These are phyloP conservation scores for Leishmania tarentolae DNA, from an alignment of 208 protist species.

Conservation along the genomic window DNA sequence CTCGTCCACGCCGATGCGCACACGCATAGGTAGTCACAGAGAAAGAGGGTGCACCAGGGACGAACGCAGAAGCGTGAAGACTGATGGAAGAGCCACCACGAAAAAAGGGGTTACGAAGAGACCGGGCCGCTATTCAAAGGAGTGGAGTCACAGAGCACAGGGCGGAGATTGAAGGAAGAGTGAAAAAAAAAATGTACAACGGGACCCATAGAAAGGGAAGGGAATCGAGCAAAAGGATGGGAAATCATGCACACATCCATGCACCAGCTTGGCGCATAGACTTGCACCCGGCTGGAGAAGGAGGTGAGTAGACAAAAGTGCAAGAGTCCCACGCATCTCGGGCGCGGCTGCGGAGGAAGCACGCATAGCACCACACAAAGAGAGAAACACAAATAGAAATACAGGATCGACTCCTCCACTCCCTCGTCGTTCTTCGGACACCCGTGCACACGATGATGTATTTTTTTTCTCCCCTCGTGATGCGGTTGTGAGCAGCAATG, in stretches of 20 bases:
- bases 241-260: background rate
- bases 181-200: background rate
- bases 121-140: too few relatives aligned
- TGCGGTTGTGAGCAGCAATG: background rate
- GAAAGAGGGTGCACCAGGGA: too few relatives aligned
- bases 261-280: background rate
- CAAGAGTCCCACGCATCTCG: background rate
- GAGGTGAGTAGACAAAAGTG: background rate
- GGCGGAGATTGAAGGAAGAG: background rate
- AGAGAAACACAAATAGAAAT: background rate
- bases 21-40: too few relatives aligned
- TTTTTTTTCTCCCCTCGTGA: background rate
- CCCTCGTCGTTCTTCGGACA: background rate
- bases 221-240: background rate
- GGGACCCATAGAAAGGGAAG: background rate
- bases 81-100: too few relatives aligned
- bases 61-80: too few relatives aligned
- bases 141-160: too few relatives aligned
- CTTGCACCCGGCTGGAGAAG: background rate
- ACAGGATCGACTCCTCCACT: background rate
- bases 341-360: background rate
- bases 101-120: too few relatives aligned
- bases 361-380: background rate
- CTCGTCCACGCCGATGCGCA: too few relatives aligned
- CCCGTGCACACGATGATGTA: background rate